Conservation (phyloP, 140 eudicot genomes). For the Oenanthe javanica region DNA sequence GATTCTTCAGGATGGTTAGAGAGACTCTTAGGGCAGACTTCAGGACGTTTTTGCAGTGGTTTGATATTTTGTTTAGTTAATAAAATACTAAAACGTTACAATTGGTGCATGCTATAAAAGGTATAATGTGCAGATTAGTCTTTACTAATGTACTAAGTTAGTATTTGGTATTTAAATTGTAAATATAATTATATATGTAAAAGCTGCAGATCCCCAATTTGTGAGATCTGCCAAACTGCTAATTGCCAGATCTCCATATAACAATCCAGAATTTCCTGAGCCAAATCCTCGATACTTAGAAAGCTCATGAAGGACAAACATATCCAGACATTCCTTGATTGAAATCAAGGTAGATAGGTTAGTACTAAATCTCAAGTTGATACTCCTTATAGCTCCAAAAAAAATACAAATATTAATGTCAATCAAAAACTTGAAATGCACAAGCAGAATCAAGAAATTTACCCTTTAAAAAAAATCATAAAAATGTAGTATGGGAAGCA, state of each 20-base stretch:
- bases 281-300: not conserved
- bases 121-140: not conserved
- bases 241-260: not conserved
- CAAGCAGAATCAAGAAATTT: not conserved
- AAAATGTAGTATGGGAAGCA: not conserved
- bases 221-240: not conserved
- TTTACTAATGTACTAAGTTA: not conserved
- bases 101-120: not conserved
- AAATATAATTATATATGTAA: not conserved
- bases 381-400: not conserved
- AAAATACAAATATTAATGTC: not conserved
- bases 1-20: not conserved
- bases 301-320: not conserved
- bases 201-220: not conserved
- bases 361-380: not conserved
- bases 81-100: not conserved
- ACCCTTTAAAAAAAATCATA: too few species aligned
- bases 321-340: not conserved
- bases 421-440: not conserved
- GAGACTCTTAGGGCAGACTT: not conserved
- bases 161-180: not conserved
- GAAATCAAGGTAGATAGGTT: not conserved
- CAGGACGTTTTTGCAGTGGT: not conserved
- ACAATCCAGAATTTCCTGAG: not conserved
- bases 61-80: not conserved